Evolutionary conservation across 1,284 basidiomycete genomes (phyloP).

Genomic region (Salmacisia buchloeana): DNA sequence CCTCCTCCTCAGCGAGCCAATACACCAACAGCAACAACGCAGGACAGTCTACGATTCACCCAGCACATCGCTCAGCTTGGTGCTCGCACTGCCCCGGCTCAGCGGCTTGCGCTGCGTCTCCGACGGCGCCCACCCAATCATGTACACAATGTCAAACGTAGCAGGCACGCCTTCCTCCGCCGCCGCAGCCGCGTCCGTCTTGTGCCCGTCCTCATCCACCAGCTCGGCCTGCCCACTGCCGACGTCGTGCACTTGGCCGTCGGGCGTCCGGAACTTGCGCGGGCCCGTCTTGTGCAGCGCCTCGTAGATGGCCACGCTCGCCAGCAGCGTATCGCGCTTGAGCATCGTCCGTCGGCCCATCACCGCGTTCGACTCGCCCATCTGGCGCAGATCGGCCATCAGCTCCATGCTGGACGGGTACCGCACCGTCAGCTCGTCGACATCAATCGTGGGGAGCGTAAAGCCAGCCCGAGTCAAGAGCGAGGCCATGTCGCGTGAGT

Average conservation of each 20-base stretch:
- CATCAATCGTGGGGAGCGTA: slow-evolving; percentile 86
- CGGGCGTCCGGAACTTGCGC: background rate
- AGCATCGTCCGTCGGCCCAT: slow-evolving; percentile 62
- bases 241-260: slow-evolving; percentile 59
- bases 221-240: background rate
- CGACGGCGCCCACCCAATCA: slow-evolving; percentile 98
- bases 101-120: slow-evolving; percentile 77
- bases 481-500: slow-evolving; percentile 64
- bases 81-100: slow-evolving; percentile 74
- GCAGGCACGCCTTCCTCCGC: slow-evolving; percentile 83
- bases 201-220: background rate
- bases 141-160: slow-evolving; percentile 91
- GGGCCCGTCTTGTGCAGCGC: slow-evolving; percentile 40
- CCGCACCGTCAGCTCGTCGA: slow-evolving; percentile 82
- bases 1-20: too few relatives aligned
- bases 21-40: too few relatives aligned
- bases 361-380: slow-evolving; percentile 94
- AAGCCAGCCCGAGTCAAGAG: slow-evolving; percentile 82
- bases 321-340: slow-evolving; percentile 78
- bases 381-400: slow-evolving; percentile 82
- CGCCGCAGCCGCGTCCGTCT: slow-evolving; percentile 54
- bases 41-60: slow-evolving; percentile 9
- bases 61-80: slow-evolving; percentile 66
- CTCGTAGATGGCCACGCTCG: slow-evolving; percentile 88
- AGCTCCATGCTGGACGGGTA: slow-evolving; percentile 97